These are phyloP conservation scores for Skeletonema menzelii DNA, from an alignment of 108 stramenopile species.

Conservation along the genomic window DNA sequence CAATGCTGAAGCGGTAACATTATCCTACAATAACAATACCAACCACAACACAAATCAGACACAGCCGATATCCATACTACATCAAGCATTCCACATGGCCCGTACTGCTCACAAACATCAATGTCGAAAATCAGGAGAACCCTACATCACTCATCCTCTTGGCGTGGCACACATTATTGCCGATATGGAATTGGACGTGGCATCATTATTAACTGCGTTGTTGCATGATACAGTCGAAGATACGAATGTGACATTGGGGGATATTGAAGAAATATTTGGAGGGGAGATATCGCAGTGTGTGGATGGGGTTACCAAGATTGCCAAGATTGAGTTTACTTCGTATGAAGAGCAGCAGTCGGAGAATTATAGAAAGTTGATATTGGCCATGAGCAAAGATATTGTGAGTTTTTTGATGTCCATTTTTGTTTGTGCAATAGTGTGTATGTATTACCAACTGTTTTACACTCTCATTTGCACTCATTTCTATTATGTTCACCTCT, in stretches of 20 bases:
- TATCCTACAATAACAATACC: background rate
- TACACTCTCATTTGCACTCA: background rate
- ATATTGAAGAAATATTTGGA: conserved; percentile 16
- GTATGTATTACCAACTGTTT: background rate
- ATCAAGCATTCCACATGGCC: conserved; percentile 20
- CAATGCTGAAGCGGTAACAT: conserved; percentile 12
- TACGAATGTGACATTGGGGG: conserved; percentile 10
- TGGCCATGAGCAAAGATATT: conserved; percentile 30
- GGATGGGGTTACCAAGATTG: conserved; percentile 40
- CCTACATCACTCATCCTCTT: conserved; percentile 26
- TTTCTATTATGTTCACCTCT: background rate
- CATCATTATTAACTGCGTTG: conserved; percentile 23
- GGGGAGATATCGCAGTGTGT: conserved; percentile 20
- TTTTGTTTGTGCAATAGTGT: background rate
- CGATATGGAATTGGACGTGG: conserved; percentile 20
- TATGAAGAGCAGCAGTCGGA: conserved; percentile 17
- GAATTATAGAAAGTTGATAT: conserved; percentile 31
- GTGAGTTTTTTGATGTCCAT: background rate
- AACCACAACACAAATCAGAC: background rate
- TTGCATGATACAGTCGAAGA: conserved; percentile 48
- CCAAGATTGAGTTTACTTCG: conserved; percentile 9
- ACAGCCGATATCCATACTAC: conserved; percentile 4
- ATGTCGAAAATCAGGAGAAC: background rate
- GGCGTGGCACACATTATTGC: conserved; percentile 31
- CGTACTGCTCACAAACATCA: background rate